Percentiles rank a stretch among this genome's conserved stretches.
Evolutionary conservation across 1,139 yeast genomes (phyloP).

Genomic region (Yamadazyma spencermartinsiae): DNA sequence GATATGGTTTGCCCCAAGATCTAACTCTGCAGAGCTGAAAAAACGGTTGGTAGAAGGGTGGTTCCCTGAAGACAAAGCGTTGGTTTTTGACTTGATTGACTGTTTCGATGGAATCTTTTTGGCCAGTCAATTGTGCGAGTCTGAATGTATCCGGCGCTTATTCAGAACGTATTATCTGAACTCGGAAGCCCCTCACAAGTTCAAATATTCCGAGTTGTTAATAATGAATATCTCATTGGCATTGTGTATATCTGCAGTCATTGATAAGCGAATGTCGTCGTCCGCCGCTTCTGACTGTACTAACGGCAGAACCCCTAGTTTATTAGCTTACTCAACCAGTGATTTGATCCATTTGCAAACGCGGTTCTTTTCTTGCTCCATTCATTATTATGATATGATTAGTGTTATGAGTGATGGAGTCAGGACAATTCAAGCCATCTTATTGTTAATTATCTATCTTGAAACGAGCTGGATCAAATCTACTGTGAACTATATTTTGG

Average conservation of each 20-base stretch:
- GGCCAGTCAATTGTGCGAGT: conserved; percentile 17
- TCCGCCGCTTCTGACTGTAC: conserved; percentile 5
- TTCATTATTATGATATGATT: conserved; percentile 50
- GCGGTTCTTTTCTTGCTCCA: conserved; percentile 33
- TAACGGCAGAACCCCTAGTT: conserved; percentile 9
- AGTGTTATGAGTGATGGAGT: conserved; percentile 53
- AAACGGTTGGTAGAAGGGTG: conserved; percentile 25
- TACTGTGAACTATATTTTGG: conserved; percentile 43
- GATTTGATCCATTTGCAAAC: conserved; percentile 25
- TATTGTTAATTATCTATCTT: conserved; percentile 45
- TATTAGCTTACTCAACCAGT: conserved; percentile 10
- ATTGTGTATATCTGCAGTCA: conserved; percentile 24
- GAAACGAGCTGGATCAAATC: conserved; percentile 45
- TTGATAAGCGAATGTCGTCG: conserved; percentile 16
- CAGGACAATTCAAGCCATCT: conserved; percentile 48
- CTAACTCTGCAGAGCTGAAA: conserved; percentile 22
- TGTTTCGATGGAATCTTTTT: conserved; percentile 21
- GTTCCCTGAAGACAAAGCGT: conserved; percentile 30
- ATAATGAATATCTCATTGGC: conserved; percentile 34
- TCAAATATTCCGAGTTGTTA: conserved; percentile 31
- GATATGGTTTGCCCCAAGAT: conserved; percentile 37
- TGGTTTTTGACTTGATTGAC: conserved; percentile 28
- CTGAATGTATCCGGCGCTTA: conserved; percentile 19
- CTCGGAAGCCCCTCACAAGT: conserved; percentile 4
- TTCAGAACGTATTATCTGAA: conserved; percentile 24